phyloP scores from a whole-genome alignment of 2,329 filamentous ascomycete species.

The Coleophoma crateriformis region DNA sequence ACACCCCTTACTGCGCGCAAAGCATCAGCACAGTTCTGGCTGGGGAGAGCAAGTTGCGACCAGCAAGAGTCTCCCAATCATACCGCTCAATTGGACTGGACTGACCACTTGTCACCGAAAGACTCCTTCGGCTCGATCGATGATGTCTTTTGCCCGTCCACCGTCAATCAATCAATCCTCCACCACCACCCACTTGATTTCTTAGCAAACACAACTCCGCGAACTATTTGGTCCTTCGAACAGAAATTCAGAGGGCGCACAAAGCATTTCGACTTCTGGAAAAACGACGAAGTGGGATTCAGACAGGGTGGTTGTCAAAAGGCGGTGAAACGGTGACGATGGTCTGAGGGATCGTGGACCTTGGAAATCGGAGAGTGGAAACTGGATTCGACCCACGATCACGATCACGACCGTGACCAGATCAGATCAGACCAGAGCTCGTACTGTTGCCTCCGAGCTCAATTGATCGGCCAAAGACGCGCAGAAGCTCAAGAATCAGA shows the following conservation, averaged over 20 bases:
- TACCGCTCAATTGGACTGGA: slow-evolving; percentile 16
- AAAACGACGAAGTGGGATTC: slow-evolving; percentile 18
- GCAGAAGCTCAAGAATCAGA: neutral
- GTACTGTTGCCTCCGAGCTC: slow-evolving; percentile 1
- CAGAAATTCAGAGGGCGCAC: slow-evolving; percentile 19
- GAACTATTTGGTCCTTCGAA: slow-evolving; percentile 23
- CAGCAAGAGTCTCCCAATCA: too few species aligned
- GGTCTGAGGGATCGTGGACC: neutral
- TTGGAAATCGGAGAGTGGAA: neutral
- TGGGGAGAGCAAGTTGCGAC: slow-evolving; percentile 3
- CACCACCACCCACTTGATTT: slow-evolving; percentile 12
- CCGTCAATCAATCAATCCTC: slow-evolving; percentile 14
- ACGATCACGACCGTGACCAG: too few species aligned
- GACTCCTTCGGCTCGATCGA: slow-evolving; percentile 14
- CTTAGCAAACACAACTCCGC: slow-evolving; percentile 18
- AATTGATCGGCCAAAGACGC: neutral
- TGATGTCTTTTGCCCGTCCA: slow-evolving; percentile 5
- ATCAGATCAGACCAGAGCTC: neutral
- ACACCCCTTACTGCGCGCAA: neutral
- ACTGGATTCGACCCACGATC: neutral
- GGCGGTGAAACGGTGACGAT: slow-evolving; percentile 11
- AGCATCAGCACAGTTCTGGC: neutral
- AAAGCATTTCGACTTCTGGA: slow-evolving; percentile 26
- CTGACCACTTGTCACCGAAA: slow-evolving; percentile 27
- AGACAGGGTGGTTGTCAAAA: slow-evolving; percentile 12